A percentile compares a stretch with the other conserved stretches of the same genome.
phyloP scores from a whole-genome alignment of 805 yeast species.

The Priceomyces fermenticarens region DNA sequence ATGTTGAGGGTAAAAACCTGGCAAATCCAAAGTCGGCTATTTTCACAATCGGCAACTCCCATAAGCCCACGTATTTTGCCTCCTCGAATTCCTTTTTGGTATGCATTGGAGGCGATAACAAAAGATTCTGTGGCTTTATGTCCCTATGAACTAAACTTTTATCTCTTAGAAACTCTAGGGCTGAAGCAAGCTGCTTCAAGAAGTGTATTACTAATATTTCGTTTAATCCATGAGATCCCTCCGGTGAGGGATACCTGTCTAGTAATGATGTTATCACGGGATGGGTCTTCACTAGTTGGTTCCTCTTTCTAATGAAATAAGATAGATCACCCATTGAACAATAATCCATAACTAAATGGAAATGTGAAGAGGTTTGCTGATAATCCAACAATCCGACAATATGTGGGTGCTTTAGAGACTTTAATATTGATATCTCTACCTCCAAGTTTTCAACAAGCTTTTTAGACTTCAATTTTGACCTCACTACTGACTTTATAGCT shows the following conservation, averaged over 20 bases:
- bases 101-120: conserved; percentile 79
- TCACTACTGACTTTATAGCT: conserved; percentile 85
- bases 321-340: conserved; percentile 94
- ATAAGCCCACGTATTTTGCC: conserved; percentile 66
- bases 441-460: conserved; percentile 88
- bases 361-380: conserved; percentile 70
- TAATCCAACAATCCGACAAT: conserved; percentile 85
- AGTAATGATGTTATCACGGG: conserved; percentile 77
- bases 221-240: conserved; percentile 74
- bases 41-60: conserved; percentile 87
- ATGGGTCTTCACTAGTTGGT: conserved; percentile 67
- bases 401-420: conserved; percentile 88
- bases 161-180: conserved; percentile 75
- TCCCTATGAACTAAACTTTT: conserved; percentile 92
- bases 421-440: conserved; percentile 85
- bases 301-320: conserved; percentile 74
- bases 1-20: conserved; percentile 85
- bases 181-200: conserved; percentile 79
- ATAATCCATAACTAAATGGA: conserved; percentile 92
- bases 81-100: conserved; percentile 58
- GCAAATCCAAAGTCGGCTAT: conserved; percentile 99
- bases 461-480: conserved; percentile 78
- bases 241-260: conserved; percentile 81
- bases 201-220: conserved; percentile 78
- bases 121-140: conserved; percentile 86